These are phyloP conservation scores for Calamus simplicifolius DNA, from an alignment of 176 grass and related monocot species.

Conservation along the genomic window DNA sequence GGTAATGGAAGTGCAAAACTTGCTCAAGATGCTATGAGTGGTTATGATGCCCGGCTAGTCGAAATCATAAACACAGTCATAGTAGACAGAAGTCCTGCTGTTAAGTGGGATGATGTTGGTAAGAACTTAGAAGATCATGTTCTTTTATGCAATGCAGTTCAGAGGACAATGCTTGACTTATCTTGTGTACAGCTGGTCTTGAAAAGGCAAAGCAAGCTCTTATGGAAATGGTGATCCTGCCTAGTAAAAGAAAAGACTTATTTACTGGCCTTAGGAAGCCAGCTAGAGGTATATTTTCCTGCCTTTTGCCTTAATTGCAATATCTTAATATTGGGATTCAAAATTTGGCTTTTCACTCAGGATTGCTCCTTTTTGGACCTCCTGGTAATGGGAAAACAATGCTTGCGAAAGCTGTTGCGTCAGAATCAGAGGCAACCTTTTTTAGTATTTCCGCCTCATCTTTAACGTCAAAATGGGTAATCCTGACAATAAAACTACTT, in stretches of 20 bases:
- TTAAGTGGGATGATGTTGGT: constrained; percentile 97
- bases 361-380: constrained; percentile 79
- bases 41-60: constrained; percentile 47
- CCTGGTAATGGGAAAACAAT: constrained; percentile 97
- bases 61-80: constrained; percentile 97
- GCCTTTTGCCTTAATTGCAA: no score
- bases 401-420: constrained; percentile 99
- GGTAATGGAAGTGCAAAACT: constrained; percentile 22
- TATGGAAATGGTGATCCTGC: constrained; percentile 99
- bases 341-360: constrained; percentile 23
- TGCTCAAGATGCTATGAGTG: constrained; percentile 37
- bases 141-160: constrained; percentile 5
- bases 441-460: constrained; percentile 95
- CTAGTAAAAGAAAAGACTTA: constrained; percentile 86
- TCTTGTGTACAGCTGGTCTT: constrained; percentile 70
- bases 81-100: constrained; percentile 83
- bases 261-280: constrained; percentile 88
- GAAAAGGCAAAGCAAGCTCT: constrained; percentile 95
- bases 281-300: constrained; percentile 64
- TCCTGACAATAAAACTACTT: no score
- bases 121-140: constrained; percentile 17
- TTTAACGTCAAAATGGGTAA: constrained; percentile 97
- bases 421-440: constrained; percentile 98
- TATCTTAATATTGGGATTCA: no score
- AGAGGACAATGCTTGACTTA: constrained; percentile 1